Evolutionary conservation across 2,329 filamentous ascomycete genomes (phyloP), one percentile per base, ranked within the genome.

Genomic region (Fusarium drepaniforme): DNA sequence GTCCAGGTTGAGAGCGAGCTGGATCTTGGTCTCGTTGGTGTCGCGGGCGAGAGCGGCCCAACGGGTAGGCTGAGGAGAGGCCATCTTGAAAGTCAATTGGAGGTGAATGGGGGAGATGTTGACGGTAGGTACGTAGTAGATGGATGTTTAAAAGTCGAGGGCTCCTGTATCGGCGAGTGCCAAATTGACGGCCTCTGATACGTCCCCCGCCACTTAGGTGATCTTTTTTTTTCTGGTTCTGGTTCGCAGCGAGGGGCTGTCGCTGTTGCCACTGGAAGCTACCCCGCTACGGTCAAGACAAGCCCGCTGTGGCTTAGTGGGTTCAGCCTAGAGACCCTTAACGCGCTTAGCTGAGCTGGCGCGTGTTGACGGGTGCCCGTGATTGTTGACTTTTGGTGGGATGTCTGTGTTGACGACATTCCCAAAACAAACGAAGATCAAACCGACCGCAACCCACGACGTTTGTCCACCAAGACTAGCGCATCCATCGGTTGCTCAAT

Each of bases 21-120:
- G 92, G 84, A 99, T 97, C 83, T 97, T 98, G 82, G 97, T 99
- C 88, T 99, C 97, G 87, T 98, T 98, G 81, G 97, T 99, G 85
- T 96, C 93, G 83, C 97, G 95, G 75, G 93, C 92, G 78, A 98
- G 87, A 65, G 92, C 90, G 61, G 94, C 92, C 83, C 93, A 94
- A 81, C 96, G 93, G 51, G 84, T 81, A 64, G 79, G 66, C 37
- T 75, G 66, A 53, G 80, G 56, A 51, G 80, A 71, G 40, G 76
- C 73, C 80, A 81, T 82, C 58, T 64, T 73, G 64, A 37, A 28
- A 25, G 64, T 69, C 60, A 74, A 75, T 74, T 78, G 70, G 30
- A 58, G n/a, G 18, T 18, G 18, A 66, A 49, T 58, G 59, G 69
- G 21, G 42, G 60, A 66, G 53, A 46, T 49, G 61, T 62, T 61